Base-by-base conservation (phyloP, 2,329 filamentous ascomycete species). In the Ampelomyces quisqualis region DNA sequence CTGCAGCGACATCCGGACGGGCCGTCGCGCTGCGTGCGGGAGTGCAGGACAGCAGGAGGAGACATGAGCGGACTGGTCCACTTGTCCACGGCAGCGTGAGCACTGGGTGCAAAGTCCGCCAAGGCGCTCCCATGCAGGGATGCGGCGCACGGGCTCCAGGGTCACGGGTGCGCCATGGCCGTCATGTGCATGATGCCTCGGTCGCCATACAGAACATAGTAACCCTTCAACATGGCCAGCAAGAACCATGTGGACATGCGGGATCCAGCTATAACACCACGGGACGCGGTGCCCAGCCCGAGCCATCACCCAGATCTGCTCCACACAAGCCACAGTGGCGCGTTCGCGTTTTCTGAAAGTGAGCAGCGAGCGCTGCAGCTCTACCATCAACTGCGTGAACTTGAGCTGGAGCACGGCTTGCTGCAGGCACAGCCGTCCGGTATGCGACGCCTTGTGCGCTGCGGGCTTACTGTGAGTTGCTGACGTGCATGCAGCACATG, bases 1-100 rank as follows among this genome's bases (percentile, higher is more conserved):
- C 74, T 88, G 83, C 69, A 91, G 81, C 75, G 88, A 86, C 89
- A 95, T 95, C 72, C 77, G 80, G 51, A 45, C 41, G 45, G 39
- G 45, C 51, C 50, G 51, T 60, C 49, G 45, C 55, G 47, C 55
- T 53, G 47, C 40, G 42, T 36, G 34, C 18, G 34, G 20, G 48
- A 43, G 38, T 53, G 47, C 51, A 51, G 42, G 49, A 45, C n/a
- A 53, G 49, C 45, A 43, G 39, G 44, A 38, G 43, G 38, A 41
- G 42, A 33, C 37, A 49, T 22, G n/a, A 27, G 38, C 22, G 24
- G 37, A 24, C 38, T 34, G 36, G 39, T 38, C 39, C 45, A n/a
- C n/a, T n/a, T n/a, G 45, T 33, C 55, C 9, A 4, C 13, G 5
- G 47, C 38, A 38, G 47, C 37, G 36, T 53, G 44, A 53, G 49